Evolutionary conservation across 2,329 filamentous ascomycete species (phyloP).

Genomic region (Ilyonectria mors-panacis): DNA sequence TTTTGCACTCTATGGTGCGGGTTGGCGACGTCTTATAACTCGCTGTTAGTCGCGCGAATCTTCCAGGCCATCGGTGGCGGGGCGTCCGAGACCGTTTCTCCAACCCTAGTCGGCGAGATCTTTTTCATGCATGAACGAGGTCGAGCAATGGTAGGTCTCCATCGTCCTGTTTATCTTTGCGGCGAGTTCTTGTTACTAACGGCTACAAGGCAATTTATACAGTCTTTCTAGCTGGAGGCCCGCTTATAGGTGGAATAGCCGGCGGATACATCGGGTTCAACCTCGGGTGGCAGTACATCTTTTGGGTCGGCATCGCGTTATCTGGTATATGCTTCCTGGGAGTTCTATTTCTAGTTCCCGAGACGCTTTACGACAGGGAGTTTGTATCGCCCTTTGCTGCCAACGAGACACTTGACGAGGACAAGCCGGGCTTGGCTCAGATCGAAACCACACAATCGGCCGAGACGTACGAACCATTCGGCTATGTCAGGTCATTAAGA

Average conservation of each 20-base stretch:
- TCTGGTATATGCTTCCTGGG: slow-evolving; percentile 45
- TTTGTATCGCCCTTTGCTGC: background rate
- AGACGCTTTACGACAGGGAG: slow-evolving; percentile 51
- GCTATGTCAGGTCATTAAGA: slow-evolving; percentile 26
- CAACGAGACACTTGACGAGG: background rate
- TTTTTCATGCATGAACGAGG: slow-evolving; percentile 56
- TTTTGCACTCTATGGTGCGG: slow-evolving; percentile 49
- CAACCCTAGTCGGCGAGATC: slow-evolving; percentile 54
- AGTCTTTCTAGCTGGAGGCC: slow-evolving; percentile 49
- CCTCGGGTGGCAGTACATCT: slow-evolving; percentile 53
- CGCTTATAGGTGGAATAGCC: slow-evolving; percentile 52
- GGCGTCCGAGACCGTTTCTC: slow-evolving; percentile 53
- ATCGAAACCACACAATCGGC: slow-evolving; percentile 2
- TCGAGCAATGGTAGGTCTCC: slow-evolving; percentile 47
- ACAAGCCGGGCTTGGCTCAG: background rate
- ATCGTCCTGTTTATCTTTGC: no score
- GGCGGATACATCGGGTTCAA: slow-evolving; percentile 55
- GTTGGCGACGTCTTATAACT: slow-evolving; percentile 40
- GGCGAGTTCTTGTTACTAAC: background rate
- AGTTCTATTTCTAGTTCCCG: slow-evolving; percentile 52
- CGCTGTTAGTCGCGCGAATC: slow-evolving; percentile 48
- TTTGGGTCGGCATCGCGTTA: slow-evolving; percentile 51
- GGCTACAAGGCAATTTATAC: slow-evolving; percentile 51
- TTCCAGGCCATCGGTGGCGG: slow-evolving; percentile 54
- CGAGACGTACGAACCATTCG: slow-evolving; percentile 13